Evolutionary conservation across 2,329 filamentous ascomycete genomes (phyloP).

Genomic region (Arachnopeziza araneosa): DNA sequence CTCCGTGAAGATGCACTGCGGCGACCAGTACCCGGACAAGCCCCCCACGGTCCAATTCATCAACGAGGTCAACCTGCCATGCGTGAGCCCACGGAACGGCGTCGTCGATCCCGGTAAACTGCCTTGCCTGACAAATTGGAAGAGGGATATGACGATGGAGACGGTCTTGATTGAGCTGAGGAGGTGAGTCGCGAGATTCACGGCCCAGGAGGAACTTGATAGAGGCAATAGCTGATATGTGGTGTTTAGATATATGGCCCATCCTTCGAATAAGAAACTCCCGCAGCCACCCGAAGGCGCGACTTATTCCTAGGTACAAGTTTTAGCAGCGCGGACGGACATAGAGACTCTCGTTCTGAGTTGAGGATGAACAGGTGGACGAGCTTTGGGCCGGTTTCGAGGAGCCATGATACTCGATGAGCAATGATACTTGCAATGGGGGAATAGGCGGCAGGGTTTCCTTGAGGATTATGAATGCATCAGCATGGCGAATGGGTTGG

Average conservation of each 20-base stretch:
- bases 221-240: not conserved
- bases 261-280: slow-evolving; percentile 87
- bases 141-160: slow-evolving; percentile 91
- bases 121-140: slow-evolving; percentile 84
- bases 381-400: not conserved
- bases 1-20: slow-evolving; percentile 95
- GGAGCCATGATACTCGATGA: not conserved
- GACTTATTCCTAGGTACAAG: slow-evolving; percentile 36
- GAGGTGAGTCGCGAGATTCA: slow-evolving; percentile 48
- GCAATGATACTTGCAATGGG: not conserved
- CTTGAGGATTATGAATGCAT: slow-evolving; percentile 25
- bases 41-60: slow-evolving; percentile 90
- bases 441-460: not conserved
- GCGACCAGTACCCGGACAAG: slow-evolving; percentile 77
- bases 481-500: slow-evolving; percentile 31
- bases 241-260: slow-evolving; percentile 75
- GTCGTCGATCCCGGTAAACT: slow-evolving; percentile 79
- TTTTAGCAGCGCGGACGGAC: not conserved
- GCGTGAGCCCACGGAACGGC: slow-evolving; percentile 76
- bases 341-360: not conserved
- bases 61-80: slow-evolving; percentile 93
- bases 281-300: slow-evolving; percentile 88
- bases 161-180: slow-evolving; percentile 82
- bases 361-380: not conserved
- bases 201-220: too few species aligned